Evolutionary conservation across 2,329 filamentous ascomycete species (phyloP).

Genomic region (Pseudogymnoascus pannorum): DNA sequence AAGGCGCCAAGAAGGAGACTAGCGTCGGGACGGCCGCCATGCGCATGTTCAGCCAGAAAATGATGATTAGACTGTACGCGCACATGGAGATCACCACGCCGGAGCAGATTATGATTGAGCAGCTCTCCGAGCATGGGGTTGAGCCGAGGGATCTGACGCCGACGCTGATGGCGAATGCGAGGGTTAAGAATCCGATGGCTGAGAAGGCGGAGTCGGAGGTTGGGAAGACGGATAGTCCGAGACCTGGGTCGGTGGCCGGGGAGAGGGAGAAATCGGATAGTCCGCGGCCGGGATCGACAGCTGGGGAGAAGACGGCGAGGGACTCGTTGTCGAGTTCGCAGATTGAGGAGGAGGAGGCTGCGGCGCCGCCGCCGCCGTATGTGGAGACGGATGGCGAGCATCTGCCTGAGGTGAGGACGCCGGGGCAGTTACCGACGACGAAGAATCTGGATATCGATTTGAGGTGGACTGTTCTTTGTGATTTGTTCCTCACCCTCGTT

Average conservation of each 20-base stretch:
- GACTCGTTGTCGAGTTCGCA: constrained; percentile 8
- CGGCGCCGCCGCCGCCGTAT: constrained; percentile 51
- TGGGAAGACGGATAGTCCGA: constrained; percentile 26
- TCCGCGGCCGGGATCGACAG: constrained; percentile 25
- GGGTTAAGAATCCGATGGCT: constrained; percentile 87
- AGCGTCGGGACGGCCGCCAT: constrained; percentile 65
- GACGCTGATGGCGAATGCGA: constrained; percentile 81
- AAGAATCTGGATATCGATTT: constrained; percentile 91
- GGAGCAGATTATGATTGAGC: constrained; percentile 98
- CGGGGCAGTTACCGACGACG: constrained; percentile 72
- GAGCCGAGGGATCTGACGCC: constrained; percentile 76
- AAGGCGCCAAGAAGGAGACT: constrained; percentile 63
- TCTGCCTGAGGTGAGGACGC: constrained; percentile 71
- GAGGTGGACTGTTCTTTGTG: constrained; percentile 93
- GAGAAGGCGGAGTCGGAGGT: constrained; percentile 31
- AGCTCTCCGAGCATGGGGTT: constrained; percentile 87
- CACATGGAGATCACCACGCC: constrained; percentile 93
- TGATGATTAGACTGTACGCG: constrained; percentile 88
- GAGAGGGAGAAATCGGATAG: constrained; percentile 19
- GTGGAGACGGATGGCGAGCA: constrained; percentile 59
- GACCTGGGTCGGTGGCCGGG: constrained; percentile 17
- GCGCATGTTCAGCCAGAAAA: constrained; percentile 96
- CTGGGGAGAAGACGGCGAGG: not conserved
- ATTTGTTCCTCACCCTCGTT: constrained; percentile 90
- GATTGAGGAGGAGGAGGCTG: constrained; percentile 38